Evolutionary conservation across 2,329 filamentous ascomycete species (phyloP).

Genomic region (Cryphonectria carpinicola): DNA sequence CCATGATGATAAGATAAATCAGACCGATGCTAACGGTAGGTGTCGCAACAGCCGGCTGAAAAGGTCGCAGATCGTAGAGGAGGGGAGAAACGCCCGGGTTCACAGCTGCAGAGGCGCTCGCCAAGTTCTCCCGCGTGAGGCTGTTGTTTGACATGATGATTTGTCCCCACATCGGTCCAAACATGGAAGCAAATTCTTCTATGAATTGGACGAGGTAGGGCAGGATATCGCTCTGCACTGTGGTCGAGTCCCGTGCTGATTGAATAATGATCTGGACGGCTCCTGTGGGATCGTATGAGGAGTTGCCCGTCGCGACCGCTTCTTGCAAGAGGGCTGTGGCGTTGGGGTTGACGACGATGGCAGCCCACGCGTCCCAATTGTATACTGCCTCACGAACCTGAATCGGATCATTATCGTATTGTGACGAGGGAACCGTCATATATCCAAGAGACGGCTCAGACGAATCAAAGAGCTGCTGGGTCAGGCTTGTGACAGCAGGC

Average conservation of each 20-base stretch:
- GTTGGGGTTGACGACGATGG: conserved; percentile 65
- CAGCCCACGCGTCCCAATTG: conserved; percentile 61
- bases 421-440: conserved; percentile 48
- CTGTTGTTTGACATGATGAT: conserved; percentile 47
- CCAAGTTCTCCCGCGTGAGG: conserved; percentile 36
- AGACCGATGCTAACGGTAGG: conserved; percentile 65
- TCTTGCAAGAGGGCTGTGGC: conserved; percentile 60
- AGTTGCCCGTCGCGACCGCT: conserved; percentile 58
- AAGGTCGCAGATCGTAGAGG: conserved; percentile 60
- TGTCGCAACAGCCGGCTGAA: conserved; percentile 56
- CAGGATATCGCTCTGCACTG: conserved; percentile 55
- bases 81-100: conserved; percentile 39
- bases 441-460: conserved; percentile 52
- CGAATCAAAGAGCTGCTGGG: conserved; percentile 46
- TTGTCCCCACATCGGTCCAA: conserved; percentile 51
- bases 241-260: conserved; percentile 59
- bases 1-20: conserved; percentile 70
- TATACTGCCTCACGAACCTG: conserved; percentile 62
- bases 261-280: conserved; percentile 61
- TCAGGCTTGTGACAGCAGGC: conserved; percentile 52
- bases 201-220: conserved; percentile 55
- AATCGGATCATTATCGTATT: conserved; percentile 60
- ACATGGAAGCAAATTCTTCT: conserved; percentile 48
- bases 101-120: conserved; percentile 35
- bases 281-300: conserved; percentile 62